Evolutionary conservation across 2,329 filamentous ascomycete genomes (phyloP).

Genomic region (Scedosporium minutisporum): DNA sequence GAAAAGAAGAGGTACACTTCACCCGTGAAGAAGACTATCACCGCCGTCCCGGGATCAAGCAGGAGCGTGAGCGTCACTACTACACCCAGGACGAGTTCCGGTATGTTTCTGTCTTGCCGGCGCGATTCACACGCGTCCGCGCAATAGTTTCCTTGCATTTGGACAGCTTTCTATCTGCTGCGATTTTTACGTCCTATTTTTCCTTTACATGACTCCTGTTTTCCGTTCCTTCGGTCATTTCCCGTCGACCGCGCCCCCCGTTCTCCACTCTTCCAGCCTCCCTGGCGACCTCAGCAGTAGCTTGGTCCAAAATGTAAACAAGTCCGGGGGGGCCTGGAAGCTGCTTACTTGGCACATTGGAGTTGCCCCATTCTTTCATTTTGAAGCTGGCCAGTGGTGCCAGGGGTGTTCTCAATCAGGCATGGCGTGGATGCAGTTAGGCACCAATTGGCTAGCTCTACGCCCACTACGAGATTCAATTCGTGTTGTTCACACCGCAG

Average conservation of each 20-base stretch:
- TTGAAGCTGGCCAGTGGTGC: constrained; percentile 6
- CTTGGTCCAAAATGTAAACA: background rate
- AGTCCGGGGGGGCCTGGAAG: background rate
- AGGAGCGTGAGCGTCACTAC: constrained; percentile 27
- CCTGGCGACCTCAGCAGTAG: background rate
- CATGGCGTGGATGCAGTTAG: constrained; percentile 5
- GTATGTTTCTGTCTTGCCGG: constrained; percentile 28
- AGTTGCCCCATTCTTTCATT: background rate
- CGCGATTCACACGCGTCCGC: background rate
- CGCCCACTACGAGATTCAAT: background rate
- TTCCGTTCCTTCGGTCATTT: background rate
- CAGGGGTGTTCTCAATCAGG: constrained; percentile 5
- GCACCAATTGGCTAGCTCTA: constrained; percentile 7
- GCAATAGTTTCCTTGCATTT: background rate
- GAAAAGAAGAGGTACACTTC: constrained; percentile 75
- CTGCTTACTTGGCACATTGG: background rate
- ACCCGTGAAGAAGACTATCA: constrained; percentile 69
- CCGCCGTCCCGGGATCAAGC: constrained; percentile 59
- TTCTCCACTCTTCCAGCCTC: background rate
- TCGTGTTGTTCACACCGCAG: constrained; percentile 4
- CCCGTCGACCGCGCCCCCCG: background rate
- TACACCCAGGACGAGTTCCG: constrained; percentile 40
- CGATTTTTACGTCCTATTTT: constrained; percentile 10
- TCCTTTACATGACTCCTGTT: constrained; percentile 6
- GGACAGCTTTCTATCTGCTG: background rate